Evolutionary conservation across 176 grass and related monocot species (phyloP).

Genomic region (Puya raimondii): DNA sequence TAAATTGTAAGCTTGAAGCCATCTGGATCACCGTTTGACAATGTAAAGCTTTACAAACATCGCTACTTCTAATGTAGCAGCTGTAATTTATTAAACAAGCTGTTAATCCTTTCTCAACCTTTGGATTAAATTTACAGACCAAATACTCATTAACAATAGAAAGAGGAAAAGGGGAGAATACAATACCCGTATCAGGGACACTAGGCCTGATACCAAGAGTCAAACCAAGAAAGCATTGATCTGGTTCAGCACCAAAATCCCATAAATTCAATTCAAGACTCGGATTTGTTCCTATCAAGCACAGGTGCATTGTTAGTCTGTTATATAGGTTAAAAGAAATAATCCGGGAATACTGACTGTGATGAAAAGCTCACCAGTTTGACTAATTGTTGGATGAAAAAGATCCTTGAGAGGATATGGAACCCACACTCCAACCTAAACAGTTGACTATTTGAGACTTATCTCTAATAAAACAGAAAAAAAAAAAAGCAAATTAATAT

Average conservation of each 20-base stretch:
- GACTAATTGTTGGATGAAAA: slow-evolving; percentile 22
- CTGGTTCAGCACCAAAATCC: slow-evolving; percentile 58
- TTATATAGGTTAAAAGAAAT: background rate
- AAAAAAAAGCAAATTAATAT: slow-evolving; percentile 8
- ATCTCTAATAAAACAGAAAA: slow-evolving; percentile 16
- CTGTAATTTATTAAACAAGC: background rate
- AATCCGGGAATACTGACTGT: background rate
- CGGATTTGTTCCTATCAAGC: slow-evolving; percentile 32
- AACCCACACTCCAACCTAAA: slow-evolving; percentile 48
- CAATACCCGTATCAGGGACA: slow-evolving; percentile 54
- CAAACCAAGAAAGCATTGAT: slow-evolving; percentile 75
- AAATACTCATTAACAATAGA: background rate
- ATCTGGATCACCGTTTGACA: background rate
- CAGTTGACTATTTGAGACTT: slow-evolving; percentile 18
- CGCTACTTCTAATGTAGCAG: background rate
- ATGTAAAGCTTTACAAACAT: background rate
- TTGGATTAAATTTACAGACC: background rate
- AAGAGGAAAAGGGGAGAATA: background rate
- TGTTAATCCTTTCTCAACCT: background rate
- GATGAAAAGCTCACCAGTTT: slow-evolving; percentile 38
- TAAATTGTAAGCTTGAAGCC: background rate
- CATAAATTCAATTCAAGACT: slow-evolving; percentile 78
- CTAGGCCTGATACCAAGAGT: slow-evolving; percentile 70
- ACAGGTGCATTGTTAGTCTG: too few relatives aligned
- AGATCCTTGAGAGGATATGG: slow-evolving; percentile 34